phyloP scores from a whole-genome alignment of 192 early-diverging fungal genomes.

The Coemansia sp. region DNA sequence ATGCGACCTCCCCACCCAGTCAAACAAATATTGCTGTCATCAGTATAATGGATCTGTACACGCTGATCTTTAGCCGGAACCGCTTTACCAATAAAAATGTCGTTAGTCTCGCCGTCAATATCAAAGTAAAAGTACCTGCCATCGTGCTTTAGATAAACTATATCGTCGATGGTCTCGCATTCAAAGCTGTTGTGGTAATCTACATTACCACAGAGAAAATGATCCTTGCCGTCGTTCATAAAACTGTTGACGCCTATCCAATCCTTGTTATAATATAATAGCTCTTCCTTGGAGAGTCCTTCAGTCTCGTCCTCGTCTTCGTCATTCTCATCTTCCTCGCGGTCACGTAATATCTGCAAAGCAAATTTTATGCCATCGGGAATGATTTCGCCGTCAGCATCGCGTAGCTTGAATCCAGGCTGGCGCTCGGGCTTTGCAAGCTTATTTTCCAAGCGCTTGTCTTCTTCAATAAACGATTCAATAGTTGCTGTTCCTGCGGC shows the following conservation, averaged over 20 bases:
- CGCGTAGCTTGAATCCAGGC: constrained; percentile 5
- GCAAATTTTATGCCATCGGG: background rate
- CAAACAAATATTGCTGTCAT: too few species aligned
- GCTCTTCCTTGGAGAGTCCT: background rate
- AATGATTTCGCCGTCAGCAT: background rate
- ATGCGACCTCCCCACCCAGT: background rate
- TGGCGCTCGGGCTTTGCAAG: background rate
- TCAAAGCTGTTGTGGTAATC: background rate
- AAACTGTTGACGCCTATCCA: background rate
- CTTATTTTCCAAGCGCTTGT: background rate
- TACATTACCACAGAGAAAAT: constrained; percentile 1
- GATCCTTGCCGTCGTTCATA: background rate
- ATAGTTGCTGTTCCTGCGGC: background rate
- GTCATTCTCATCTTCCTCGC: background rate
- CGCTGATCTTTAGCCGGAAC: background rate
- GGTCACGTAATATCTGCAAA: background rate
- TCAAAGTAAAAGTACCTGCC: background rate
- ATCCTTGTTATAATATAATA: background rate
- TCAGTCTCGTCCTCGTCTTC: background rate
- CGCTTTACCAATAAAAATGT: background rate
- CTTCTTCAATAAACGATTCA: background rate
- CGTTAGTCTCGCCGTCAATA: background rate
- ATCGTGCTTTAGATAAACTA: constrained; percentile 1
- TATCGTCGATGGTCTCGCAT: constrained; percentile 5
- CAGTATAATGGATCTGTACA: too few species aligned